Base-by-base conservation (phyloP, 805 yeast genomes). In the Ogataea trehalophila region DNA sequence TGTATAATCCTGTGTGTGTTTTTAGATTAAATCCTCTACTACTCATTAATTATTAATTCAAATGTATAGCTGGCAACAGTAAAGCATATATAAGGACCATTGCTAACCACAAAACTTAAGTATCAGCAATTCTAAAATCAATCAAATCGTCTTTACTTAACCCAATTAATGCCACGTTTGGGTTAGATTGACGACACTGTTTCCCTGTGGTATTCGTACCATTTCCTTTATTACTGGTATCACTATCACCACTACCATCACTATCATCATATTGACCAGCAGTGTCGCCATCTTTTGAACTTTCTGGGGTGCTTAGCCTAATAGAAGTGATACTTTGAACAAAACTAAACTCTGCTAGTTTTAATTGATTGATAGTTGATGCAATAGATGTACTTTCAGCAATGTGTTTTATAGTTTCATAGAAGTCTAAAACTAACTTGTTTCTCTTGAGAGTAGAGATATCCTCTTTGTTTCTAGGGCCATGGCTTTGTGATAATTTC, bases 401-500 rank as follows among this genome's bases (percentile, higher is more conserved):
- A 13, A 51, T 29, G 9, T 49, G 38, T 26, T 49, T 47, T 29
- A 52, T 22, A 3, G 39, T 18, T 13, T 45, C 41, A 38, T 45
- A 47, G n/a, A 68, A 48, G 41, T 63, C 50, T 22, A 49, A 17
- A n/a, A 50, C 41, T 7, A 49, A 17, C 11, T 33, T 35, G 16
- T 45, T 47, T 42, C 45, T 40, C 31, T 46, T 46, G 13, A 17
- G 42, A 14, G 34, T n/a, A 15, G 35, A 15, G 5, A 23, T 37
- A 22, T 29, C 20, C 4, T n/a, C 7, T 40, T 33, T 16, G 34
- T 37, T 23, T 40, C 35, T 2, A 14, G 15, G 13, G 11, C 45
- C 37, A 15, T 34, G 34, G 4, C 16, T 20, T 15, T 39, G 47
- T 11, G 38, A 34, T 17, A 39, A 15, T 39, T n/a, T 55, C 42